phyloP scores from a whole-genome alignment of 2,329 filamentous ascomycete genomes.

The Rhynchosporium secalis region DNA sequence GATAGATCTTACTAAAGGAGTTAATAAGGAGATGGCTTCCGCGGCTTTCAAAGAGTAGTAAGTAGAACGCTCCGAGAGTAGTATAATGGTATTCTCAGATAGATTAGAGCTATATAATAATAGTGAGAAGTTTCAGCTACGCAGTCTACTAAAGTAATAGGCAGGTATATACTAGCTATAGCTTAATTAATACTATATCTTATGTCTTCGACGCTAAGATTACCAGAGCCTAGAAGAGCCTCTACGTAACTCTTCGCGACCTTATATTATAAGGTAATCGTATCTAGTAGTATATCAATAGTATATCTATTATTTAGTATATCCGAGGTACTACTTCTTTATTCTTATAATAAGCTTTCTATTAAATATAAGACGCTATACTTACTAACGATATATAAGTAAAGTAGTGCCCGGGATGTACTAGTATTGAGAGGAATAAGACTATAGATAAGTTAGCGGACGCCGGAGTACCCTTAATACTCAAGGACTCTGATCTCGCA shows the following conservation, averaged over 20 bases:
- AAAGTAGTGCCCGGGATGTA: neutral
- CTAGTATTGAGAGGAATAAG: neutral
- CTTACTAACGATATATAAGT: neutral
- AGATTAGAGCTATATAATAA: too few relatives aligned
- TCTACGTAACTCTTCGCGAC: neutral
- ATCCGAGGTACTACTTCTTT: neutral
- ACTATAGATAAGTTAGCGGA: neutral
- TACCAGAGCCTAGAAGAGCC: neutral
- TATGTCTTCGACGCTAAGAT: neutral
- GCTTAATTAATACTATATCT: too few relatives aligned
- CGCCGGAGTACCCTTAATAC: neutral
- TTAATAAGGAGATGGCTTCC: too few relatives aligned
- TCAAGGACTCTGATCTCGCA: neutral
- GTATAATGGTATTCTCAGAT: too few relatives aligned
- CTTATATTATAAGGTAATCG: neutral
- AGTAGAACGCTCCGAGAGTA: too few relatives aligned
- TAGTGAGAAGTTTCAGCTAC: too few relatives aligned
- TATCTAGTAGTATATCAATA: neutral
- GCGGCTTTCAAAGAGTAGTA: too few relatives aligned
- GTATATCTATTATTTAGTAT: neutral
- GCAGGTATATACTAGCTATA: too few relatives aligned
- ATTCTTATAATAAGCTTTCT: neutral
- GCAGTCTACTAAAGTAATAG: too few relatives aligned
- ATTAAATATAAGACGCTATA: neutral
- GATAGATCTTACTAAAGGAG: too few relatives aligned